Evolutionary conservation across 306 rosid genomes (phyloP), one percentile per base, ranked within the genome.

Genomic region (Potentilla sterilis): DNA sequence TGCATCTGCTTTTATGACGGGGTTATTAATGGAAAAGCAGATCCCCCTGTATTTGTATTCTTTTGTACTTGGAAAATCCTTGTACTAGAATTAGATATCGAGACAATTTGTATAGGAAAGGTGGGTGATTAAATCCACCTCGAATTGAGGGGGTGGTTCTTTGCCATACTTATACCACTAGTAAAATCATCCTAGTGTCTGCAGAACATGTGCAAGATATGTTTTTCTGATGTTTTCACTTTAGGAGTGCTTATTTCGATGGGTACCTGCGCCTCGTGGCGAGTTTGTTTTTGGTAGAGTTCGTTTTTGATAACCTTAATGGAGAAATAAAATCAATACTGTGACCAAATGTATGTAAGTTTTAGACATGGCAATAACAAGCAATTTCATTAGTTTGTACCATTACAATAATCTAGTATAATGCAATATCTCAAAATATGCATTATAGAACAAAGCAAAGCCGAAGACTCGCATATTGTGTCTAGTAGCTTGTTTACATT

Each of bases 91-190:
- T 11, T 74, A 61, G 59, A 12, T 32, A 3, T 73, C 34, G 47
- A 15, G 37, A 44, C 69, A 12, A 18, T 19, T 61, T 74, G 70
- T 44, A 74, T 44, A 61, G 77, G 77, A 61, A 44, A 40, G 57
- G 44, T 44, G 21, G 69, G 58, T 62, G 32, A 34, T 74, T 6
- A 35, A 32, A 6, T 19, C 47, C 21, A 59, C 21, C 58, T 16
- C 69, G 9, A 59, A 24, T 12, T 37, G 14, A 28, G 55, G 18
- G 19, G n/a, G 69, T 28, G 28, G 6, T 41, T 28, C 57, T 73
- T 16, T 43, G 69, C 44, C 57, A 28, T 41, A 24, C 42, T 58
- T 2, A 24, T 43, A 24, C 34, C 16, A 22, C 77, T 1, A 41
- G 77, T 9, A 73, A 58, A 8, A 16, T 73, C 24, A 41, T 15